phyloP scores from a whole-genome alignment of 176 grass and related monocot genomes.

The Oryza glumipatula region DNA sequence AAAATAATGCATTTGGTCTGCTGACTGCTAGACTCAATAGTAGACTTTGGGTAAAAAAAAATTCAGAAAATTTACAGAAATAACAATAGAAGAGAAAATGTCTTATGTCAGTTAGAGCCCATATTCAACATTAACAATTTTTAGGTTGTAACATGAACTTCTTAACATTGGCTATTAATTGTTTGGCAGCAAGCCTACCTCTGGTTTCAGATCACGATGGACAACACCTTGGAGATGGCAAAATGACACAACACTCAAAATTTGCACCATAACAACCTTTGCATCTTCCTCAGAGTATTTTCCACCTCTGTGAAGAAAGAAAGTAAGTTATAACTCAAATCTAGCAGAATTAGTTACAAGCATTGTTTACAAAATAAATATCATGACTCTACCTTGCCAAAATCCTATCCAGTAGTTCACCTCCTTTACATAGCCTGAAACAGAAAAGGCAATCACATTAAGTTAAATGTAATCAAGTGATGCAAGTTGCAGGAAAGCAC shows the following conservation, averaged over 20 bases:
- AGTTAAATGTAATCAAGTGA: slow-evolving; percentile 28
- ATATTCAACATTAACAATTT: slow-evolving; percentile 11
- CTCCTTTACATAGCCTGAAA: slow-evolving; percentile 94
- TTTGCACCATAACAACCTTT: slow-evolving; percentile 87
- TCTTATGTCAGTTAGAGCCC: slow-evolving; percentile 8
- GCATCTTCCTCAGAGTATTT: slow-evolving; percentile 99
- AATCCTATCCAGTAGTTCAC: slow-evolving; percentile 94
- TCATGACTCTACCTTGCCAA: slow-evolving; percentile 64
- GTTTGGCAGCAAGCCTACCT: slow-evolving; percentile 57
- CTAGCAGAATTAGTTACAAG: slow-evolving; percentile 18
- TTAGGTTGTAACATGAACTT: slow-evolving; percentile 18
- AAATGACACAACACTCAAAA: slow-evolving; percentile 90
- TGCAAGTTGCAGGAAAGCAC: background rate
- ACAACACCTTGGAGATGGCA: slow-evolving; percentile 99
- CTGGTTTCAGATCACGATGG: slow-evolving; percentile 97
- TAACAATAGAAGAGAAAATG: slow-evolving; percentile 26
- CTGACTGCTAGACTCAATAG: background rate
- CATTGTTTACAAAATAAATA: slow-evolving; percentile 8
- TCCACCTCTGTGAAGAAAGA: slow-evolving; percentile 67
- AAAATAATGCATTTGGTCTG: slow-evolving; percentile 16
- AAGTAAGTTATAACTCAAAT: slow-evolving; percentile 21
- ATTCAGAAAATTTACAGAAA: slow-evolving; percentile 28
- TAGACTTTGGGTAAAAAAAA: background rate
- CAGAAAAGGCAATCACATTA: slow-evolving; percentile 39
- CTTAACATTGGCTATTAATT: slow-evolving; percentile 12